Base-by-base conservation (phyloP, 352 stramenopile genomes). In the Globisporangium solare region DNA sequence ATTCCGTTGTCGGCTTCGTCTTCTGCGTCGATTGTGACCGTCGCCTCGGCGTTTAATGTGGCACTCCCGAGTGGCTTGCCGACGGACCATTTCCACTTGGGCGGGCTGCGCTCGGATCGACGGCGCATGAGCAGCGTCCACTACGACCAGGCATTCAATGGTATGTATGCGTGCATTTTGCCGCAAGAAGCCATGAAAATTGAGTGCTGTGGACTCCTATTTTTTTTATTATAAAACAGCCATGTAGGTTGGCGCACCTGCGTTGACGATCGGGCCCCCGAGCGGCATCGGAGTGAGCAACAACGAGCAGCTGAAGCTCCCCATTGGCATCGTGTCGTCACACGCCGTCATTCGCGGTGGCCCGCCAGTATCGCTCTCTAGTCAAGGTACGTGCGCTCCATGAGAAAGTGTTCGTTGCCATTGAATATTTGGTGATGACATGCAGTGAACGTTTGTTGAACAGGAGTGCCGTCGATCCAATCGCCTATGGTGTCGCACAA, bases 111-210 rank as follows among this genome's bases (percentile, higher is more conserved):
- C 0, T 78, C 67, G 2, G 73, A 83, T 20, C 68, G 76, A 35
- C 60, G 79, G 14, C 61, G 75, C 0, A 56, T 86, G 41, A 73
- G 55, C 45, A 86, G 70, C 24, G 66, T 86, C 15, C 79, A 85
- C 40, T 89, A 85, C 47, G 79, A 89, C 24, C 69, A 76, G 17
- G 57, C 70, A 8, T 54, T 74, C 42, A 74, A 47, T 47, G 63
- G 68, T 82, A 50, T 45, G 57, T 62, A 12, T 41, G 22, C 13
- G 12, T 41, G 24, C 7, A 12, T 24, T 35, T 35, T 10, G 27
- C 27, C 5, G 10, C 10, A 6, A 35, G 27, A 10, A 35, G 27
- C 10, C 27, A 10, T 35, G 27, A 6, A 51, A 21, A 57, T 27
- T 35, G 27, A 58, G 6, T 37, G 20, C 24, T 21, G 2, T 35